Evolutionary conservation across 176 grass and related monocot species (phyloP).

Genomic region (Oryza rufipogon): DNA sequence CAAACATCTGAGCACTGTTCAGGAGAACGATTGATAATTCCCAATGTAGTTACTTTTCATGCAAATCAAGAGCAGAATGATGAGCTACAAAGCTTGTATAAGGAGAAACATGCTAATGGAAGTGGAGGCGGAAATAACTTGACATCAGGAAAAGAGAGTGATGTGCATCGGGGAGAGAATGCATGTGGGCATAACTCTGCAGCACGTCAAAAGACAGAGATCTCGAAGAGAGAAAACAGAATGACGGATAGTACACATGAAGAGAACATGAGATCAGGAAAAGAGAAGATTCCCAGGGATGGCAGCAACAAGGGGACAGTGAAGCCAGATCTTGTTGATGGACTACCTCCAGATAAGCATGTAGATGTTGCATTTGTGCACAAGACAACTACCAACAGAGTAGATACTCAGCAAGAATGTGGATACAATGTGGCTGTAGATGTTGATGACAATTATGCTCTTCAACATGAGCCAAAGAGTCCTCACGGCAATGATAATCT

Average conservation of each 20-base stretch:
- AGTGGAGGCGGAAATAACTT: neutral
- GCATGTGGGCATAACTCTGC: neutral
- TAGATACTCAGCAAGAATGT: neutral
- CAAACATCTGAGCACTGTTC: neutral
- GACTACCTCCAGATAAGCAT: neutral
- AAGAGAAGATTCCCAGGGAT: slow-evolving; percentile 5
- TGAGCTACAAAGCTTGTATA: neutral
- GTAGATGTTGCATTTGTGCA: neutral
- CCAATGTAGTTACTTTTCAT: neutral
- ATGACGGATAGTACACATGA: neutral
- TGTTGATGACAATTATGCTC: slow-evolving; percentile 30
- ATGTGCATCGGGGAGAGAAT: slow-evolving; percentile 8
- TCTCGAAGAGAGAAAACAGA: neutral
- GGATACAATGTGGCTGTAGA: neutral
- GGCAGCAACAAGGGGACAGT: neutral
- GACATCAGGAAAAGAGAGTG: slow-evolving; percentile 13
- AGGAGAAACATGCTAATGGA: slow-evolving; percentile 22
- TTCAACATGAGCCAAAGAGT: slow-evolving; percentile 4
- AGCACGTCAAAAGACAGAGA: slow-evolving; percentile 6
- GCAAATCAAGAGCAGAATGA: neutral
- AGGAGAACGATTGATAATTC: neutral
- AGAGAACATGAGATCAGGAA: neutral
- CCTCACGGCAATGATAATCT: neutral
- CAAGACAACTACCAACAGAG: slow-evolving; percentile 6
- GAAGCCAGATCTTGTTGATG: slow-evolving; percentile 12